Evolutionary conservation across 306 rosid genomes (phyloP), one percentile per base, ranked within the genome.

Genomic region (Vachellia pachyceras): DNA sequence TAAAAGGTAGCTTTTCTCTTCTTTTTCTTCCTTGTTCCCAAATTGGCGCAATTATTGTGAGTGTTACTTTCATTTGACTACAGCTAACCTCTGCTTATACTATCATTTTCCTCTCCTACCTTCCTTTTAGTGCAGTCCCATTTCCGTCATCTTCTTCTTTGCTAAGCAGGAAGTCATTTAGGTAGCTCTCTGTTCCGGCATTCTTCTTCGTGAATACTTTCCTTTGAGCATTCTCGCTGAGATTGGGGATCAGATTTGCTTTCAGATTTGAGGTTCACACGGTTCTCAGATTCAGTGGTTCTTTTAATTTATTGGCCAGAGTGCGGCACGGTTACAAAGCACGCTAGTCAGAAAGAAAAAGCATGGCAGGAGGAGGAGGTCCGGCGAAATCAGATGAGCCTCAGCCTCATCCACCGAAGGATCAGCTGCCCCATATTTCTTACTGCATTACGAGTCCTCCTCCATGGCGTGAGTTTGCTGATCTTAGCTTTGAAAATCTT

Each of bases 191-290:
- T 45, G 52, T 69, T 63, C 67, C 80, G 85, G 2, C 33, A 29
- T 86, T 78, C 75, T 37, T 68, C 6, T 57, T 78, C 20, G 73
- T 73, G 61, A 44, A 36, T 42, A 64, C 52, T 46, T 7, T 4
- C 13, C 33, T 29, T 29, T 29, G 33, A 29, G 33, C 58, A 74
- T 65, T 12, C 66, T 84, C 60, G 64, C 75, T 75, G 29, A 33
- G 86, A 86, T 85, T 90, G 63, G 75, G 87, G 89, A 86, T 82
- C 87, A 70, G 87, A 86, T 82, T 81, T 81, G 72, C 63, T 84
- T 79, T 84, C 83, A 86, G 91, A 89, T 91, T 88, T 89, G 94
- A 39, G 80, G 65, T 85, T 81, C 33, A 15, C 76, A 11, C 41
- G 80, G 69, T 45, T 81, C 41, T 60, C 67, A 61, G 64, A 79